Evolutionary conservation across 305 asterid species (phyloP), one percentile per base, ranked within the genome.

Genomic region (Rubia tinctorum): DNA sequence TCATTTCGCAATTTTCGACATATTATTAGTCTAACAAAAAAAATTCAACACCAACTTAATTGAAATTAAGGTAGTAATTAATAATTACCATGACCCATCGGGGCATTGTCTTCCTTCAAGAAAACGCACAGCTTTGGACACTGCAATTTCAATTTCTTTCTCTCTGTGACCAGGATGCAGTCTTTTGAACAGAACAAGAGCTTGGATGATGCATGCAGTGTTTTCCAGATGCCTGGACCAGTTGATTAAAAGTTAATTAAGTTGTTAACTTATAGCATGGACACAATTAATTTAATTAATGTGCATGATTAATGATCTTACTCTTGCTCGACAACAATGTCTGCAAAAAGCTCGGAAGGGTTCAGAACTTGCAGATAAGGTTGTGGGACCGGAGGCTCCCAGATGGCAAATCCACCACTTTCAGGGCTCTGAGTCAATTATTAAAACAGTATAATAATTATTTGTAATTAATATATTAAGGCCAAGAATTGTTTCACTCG

Each of bases 301-400:
- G 40, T n/a, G n/a, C n/a, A n/a, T n/a, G 5, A n/a, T 53, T 42
- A 42, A 40, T 75, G 3, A 45, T 78, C 91, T 82, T 84, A 90
- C 97, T 90, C 96, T 81, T 81, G 84, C 76, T 92, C 96, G 11
- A 90, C 89, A 37, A 92, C 93, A 64, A 92, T 92, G 77, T 90
- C 96, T 1, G 96, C 96, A 60, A 92, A 92, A 58, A 90, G 85
- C 82, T 92, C 96, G 8, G 98, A 90, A 58, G 98, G 98, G 77
- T 92, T 92, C 87, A 92, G 77, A 59, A 76, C 92, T 82, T 92
- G 87, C 69, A 90, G 58, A 71, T 88, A 92, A 45, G 89, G 93
- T 11, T 90, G 96, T 4, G 97, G 94, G 79, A 90, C 73, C 22
- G 96, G 86, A 51, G 98, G 95, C 76, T 92, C 96, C 98, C 98